Base-by-base conservation (phyloP, 1,139 yeast species). In the Yamadazyma trypodendri region DNA sequence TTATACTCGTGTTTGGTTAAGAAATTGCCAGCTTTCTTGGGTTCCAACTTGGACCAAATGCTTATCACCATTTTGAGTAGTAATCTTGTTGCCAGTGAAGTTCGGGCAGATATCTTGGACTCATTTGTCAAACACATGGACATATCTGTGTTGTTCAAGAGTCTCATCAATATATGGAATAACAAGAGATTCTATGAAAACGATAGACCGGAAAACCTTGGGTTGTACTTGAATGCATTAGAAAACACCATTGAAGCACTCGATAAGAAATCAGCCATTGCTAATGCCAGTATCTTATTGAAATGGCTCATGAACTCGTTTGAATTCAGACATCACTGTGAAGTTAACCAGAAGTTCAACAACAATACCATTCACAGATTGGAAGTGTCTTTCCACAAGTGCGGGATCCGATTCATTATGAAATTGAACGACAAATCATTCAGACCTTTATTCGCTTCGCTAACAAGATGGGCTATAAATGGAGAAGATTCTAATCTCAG, bases 391-490 rank as follows among this genome's bases (percentile, higher is more conserved):
- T 78, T 84, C 58, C 84, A 85, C 52, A 68, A 75, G 33, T 78
- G 90, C 58, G 92, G 88, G 30, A 78, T 90, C 47, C 70, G 71
- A 24, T 82, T 81, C 50, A 95, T 92, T 18, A 75, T 92, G 83
- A 90, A 92, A 60, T 75, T 94, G 61, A 92, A 92, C 56, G 98
- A 92, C 60, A 88, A 88, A 67, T 77, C 82, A 11, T 94, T 69
- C 75, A 79, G 97, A 56, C 98, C 98, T 18, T 65, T 88, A 53
- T 90, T 94, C 65, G 90, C 92, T 6, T 72, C 82, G 28, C 70
- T 88, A 54, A 89, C 84, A n/a, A 79, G 92, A 59, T 92, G 98
- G 98, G 95, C 97, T 2, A 76, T 86, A 49, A 82, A 79, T 45
- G 95, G 89, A 38, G 92, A 84, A 58, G 88, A 86, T 33, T 75